A percentile compares a stretch with the other conserved stretches of the same genome.
phyloP scores from a whole-genome alignment of 768 basidiomycete genomes.

The Leucosporidium scottii region DNA sequence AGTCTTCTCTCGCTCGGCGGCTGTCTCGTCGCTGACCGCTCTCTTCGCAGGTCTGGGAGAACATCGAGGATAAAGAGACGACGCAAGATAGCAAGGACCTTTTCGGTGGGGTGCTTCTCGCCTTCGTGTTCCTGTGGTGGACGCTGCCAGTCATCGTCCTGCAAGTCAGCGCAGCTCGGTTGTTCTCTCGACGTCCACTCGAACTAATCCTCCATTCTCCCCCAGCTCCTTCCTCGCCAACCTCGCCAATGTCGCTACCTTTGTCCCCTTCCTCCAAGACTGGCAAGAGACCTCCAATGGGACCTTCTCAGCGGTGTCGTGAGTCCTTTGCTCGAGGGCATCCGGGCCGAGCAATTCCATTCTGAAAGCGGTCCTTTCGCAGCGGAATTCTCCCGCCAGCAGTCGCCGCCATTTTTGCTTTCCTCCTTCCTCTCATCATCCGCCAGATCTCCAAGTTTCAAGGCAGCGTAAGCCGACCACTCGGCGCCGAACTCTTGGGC shows the following conservation, averaged over 20 bases:
- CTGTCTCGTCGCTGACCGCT: background rate
- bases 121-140: conserved; percentile 79
- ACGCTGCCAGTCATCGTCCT: conserved; percentile 82
- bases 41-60: conserved; percentile 41
- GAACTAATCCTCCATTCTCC: too few species aligned
- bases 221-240: conserved; percentile 67
- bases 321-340: conserved; percentile 54
- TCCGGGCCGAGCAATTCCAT: conserved; percentile 47
- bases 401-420: conserved; percentile 69
- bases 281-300: conserved; percentile 61
- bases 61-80: conserved; percentile 63
- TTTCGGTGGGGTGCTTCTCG: conserved; percentile 69
- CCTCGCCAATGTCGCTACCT: conserved; percentile 51
- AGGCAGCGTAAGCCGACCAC: conserved; percentile 30
- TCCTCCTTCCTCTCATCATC: conserved; percentile 83
- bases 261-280: conserved; percentile 64
- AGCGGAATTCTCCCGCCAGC: conserved; percentile 71
- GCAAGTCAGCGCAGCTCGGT: background rate
- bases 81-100: conserved; percentile 37
- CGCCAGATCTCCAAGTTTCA: conserved; percentile 44
- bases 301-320: conserved; percentile 75
- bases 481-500: background rate
- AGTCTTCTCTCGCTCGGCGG: background rate
- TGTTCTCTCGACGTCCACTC: too few species aligned
- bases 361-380: background rate